phyloP scores from a whole-genome alignment of 1,284 basidiomycete genomes.

The Caloboletus inedulis region DNA sequence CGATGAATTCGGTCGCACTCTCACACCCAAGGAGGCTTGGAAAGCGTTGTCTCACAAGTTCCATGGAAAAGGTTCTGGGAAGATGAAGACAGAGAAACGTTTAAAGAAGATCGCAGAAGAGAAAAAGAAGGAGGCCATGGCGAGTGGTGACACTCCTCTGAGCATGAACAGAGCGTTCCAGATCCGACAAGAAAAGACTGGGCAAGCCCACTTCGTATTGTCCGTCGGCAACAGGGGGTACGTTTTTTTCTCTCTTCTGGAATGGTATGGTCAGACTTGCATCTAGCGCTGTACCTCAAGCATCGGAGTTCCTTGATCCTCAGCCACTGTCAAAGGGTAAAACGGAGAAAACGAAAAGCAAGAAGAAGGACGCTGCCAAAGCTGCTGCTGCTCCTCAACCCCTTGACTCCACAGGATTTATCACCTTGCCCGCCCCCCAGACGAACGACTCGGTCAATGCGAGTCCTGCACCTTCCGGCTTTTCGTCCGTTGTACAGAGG shows the following conservation, averaged over 20 bases:
- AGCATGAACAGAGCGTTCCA: conserved; percentile 92
- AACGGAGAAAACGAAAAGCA: conserved; percentile 73
- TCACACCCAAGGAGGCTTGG: conserved; percentile 96
- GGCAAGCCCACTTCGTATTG: conserved; percentile 91
- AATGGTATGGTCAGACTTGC: conserved; percentile 2
- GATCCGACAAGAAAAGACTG: conserved; percentile 85
- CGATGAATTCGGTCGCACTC: conserved; percentile 89
- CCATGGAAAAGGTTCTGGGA: conserved; percentile 92
- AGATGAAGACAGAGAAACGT: conserved; percentile 92
- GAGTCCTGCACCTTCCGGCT: conserved; percentile 46
- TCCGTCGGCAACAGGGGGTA: conserved; percentile 92
- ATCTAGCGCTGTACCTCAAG: conserved; percentile 74
- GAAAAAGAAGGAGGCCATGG: conserved; percentile 87
- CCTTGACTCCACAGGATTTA: conserved; percentile 58
- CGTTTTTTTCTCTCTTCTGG: conserved; percentile 27
- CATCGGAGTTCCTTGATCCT: conserved; percentile 70
- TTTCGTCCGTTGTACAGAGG: conserved; percentile 34
- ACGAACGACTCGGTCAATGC: conserved; percentile 37
- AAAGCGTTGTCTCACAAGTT: conserved; percentile 93
- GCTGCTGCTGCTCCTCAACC: conserved; percentile 40
- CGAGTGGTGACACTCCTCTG: conserved; percentile 86
- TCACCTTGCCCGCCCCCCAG: conserved; percentile 61
- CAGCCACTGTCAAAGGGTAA: conserved; percentile 72
- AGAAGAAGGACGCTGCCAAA: conserved; percentile 66
- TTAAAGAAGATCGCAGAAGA: conserved; percentile 94